These are phyloP conservation scores for Rheum nobile DNA, from an alignment of 148 eudicot genomes.

Conservation along the genomic window DNA sequence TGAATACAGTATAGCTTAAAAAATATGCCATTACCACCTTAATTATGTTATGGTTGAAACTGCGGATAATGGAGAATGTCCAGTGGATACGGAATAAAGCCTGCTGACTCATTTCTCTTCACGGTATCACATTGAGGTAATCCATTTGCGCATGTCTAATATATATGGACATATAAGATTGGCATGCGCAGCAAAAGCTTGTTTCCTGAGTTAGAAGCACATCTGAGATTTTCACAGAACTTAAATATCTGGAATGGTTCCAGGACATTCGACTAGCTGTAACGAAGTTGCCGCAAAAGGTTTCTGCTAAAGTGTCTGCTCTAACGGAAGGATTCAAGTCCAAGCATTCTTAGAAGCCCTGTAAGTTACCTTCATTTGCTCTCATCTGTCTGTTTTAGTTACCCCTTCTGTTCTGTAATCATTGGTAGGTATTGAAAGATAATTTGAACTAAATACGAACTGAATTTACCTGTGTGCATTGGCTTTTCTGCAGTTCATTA, in stretches of 20 bases:
- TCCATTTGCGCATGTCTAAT: not conserved
- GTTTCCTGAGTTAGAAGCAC: not conserved
- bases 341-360: constrained; percentile 7
- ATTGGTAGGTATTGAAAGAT: too few species aligned
- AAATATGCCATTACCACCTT: not conserved
- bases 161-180: not conserved
- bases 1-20: not conserved
- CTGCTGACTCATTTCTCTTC: constrained; percentile 88
- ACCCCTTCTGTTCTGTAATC: too few species aligned
- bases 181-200: not conserved
- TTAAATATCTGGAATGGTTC: not conserved
- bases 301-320: constrained; percentile 69
- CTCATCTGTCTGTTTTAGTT: too few species aligned
- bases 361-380: too few species aligned
- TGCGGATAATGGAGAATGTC: constrained; percentile 76
- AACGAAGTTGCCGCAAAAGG: constrained; percentile 69
- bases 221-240: not conserved
- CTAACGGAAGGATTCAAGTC: constrained; percentile 93
- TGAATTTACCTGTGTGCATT: too few species aligned
- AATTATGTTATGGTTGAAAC: constrained; percentile 1
- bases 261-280: constrained; percentile 93
- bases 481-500: too few species aligned
- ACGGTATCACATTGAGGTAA: constrained; percentile 81
- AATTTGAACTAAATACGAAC: too few species aligned
- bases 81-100: constrained; percentile 81